phyloP scores from a whole-genome alignment of 2,329 filamentous ascomycete genomes.

The Clathrospora elynae region DNA sequence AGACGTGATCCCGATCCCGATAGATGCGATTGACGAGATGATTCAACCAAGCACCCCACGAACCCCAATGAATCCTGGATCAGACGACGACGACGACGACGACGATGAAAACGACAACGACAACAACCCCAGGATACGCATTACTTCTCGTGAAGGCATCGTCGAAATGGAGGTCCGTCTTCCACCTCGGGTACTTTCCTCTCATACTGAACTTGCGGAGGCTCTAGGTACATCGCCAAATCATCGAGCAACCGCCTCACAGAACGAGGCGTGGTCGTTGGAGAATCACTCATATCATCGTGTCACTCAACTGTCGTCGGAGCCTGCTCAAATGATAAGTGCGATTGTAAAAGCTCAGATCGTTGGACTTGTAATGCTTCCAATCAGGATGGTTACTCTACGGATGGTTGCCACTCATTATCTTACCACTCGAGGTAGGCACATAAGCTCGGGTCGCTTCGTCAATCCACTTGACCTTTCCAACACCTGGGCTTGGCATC shows the following conservation, averaged over 20 bases:
- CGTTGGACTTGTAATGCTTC: conserved; percentile 38
- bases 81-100: conserved; percentile 36
- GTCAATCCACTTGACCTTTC: conserved; percentile 15
- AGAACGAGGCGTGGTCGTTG: conserved; percentile 5
- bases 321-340: conserved; percentile 42
- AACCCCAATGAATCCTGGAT: conserved; percentile 34
- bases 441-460: conserved; percentile 12
- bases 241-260: conserved; percentile 11
- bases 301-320: conserved; percentile 44
- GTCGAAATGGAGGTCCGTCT: conserved; percentile 49
- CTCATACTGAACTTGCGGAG: conserved; percentile 33
- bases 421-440: conserved; percentile 18
- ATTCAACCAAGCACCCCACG: conserved; percentile 30
- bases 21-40: conserved; percentile 15
- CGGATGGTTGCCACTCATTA: conserved; percentile 43
- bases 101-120: conserved; percentile 37
- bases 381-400: conserved; percentile 38
- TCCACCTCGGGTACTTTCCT: conserved; percentile 39
- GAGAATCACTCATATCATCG: conserved; percentile 32
- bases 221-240: conserved; percentile 14
- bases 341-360: conserved; percentile 41
- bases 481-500: conserved; percentile 21
- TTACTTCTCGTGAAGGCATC: conserved; percentile 45
- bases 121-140: conserved; percentile 46
- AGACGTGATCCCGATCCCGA: conserved; percentile 15